Conservation (phyloP, 108 stramenopile species). For the Aurantiochytrium sp. region DNA sequence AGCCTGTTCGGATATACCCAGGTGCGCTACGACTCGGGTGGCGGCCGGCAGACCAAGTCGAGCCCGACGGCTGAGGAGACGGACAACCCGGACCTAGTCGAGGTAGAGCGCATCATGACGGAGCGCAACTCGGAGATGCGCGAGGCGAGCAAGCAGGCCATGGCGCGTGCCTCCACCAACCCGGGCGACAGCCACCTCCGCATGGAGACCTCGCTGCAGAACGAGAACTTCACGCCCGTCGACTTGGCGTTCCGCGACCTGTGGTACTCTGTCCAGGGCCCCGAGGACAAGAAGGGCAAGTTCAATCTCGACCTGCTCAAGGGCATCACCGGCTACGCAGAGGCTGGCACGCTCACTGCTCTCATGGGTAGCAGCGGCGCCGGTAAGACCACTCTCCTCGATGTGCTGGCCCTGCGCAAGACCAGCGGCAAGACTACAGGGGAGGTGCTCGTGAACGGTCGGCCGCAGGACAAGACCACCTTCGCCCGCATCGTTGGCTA, state of each 20-base stretch:
- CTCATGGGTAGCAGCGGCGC: slow-evolving; percentile 50
- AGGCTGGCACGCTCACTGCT: slow-evolving; percentile 39
- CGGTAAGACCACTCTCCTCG: slow-evolving; percentile 64
- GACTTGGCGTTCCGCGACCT: neutral
- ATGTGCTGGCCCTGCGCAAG: slow-evolving; percentile 67
- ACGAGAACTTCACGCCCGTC: neutral
- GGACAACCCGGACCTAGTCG: neutral
- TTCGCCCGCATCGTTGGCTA: slow-evolving; percentile 49
- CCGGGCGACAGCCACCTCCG: neutral
- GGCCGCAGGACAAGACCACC: slow-evolving; percentile 36
- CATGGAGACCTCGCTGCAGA: neutral
- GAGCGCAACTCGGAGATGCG: neutral
- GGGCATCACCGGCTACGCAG: neutral
- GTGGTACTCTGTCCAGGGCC: neutral
- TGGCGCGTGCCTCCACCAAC: neutral
- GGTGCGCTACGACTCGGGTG: neutral
- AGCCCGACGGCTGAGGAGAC: neutral
- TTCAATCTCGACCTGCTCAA: slow-evolving; percentile 14
- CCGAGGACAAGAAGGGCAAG: neutral
- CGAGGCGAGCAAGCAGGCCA: neutral
- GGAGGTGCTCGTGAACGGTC: slow-evolving; percentile 14
- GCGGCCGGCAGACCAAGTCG: neutral
- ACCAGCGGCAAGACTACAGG: slow-evolving; percentile 34
- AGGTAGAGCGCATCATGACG: neutral
- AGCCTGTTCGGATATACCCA: neutral